phyloP scores from a whole-genome alignment of 495 filamentous ascomycete genomes.

The Neurospora pannonica region DNA sequence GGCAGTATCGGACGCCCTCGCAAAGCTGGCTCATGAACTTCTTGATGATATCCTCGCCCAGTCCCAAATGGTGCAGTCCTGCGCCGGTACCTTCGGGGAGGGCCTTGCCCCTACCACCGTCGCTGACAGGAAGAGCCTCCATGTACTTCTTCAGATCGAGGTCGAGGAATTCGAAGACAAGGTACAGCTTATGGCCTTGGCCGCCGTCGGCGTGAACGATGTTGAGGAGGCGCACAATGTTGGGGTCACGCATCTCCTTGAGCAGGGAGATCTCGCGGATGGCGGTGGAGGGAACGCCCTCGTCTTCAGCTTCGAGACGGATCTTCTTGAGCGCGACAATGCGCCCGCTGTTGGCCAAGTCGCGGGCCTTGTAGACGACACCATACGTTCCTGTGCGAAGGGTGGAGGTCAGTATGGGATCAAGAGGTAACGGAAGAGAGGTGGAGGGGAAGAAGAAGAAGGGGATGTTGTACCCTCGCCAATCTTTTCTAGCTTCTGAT shows the following conservation, averaged over 20 bases:
- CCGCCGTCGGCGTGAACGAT: slow-evolving; percentile 83
- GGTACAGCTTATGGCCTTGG: slow-evolving; percentile 75
- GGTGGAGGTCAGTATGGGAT: background rate
- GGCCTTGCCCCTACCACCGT: slow-evolving; percentile 82
- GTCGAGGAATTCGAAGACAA: slow-evolving; percentile 92
- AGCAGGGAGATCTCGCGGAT: slow-evolving; percentile 94
- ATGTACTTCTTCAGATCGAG: slow-evolving; percentile 97
- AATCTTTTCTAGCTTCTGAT: slow-evolving; percentile 99
- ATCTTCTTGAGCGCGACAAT: slow-evolving; percentile 98
- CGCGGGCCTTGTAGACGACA: slow-evolving; percentile 86
- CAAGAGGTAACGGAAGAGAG: background rate
- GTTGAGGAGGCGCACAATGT: slow-evolving; percentile 85
- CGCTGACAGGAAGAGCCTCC: slow-evolving; percentile 86
- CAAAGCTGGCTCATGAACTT: slow-evolving; percentile 95
- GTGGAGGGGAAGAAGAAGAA: slow-evolving; percentile 1
- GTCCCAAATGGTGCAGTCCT: slow-evolving; percentile 59
- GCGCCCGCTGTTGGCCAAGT: slow-evolving; percentile 64
- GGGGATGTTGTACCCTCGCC: slow-evolving; percentile 66
- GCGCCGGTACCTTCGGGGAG: slow-evolving; percentile 68
- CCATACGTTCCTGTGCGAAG: slow-evolving; percentile 67
- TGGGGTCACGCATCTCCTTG: slow-evolving; percentile 94
- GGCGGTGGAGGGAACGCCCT: slow-evolving; percentile 91
- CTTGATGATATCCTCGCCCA: slow-evolving; percentile 88
- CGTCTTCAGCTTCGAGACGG: slow-evolving; percentile 92
- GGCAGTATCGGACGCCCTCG: slow-evolving; percentile 87